phyloP scores from a whole-genome alignment of 2,329 filamentous ascomycete genomes.

The Diaporthe sp. region DNA sequence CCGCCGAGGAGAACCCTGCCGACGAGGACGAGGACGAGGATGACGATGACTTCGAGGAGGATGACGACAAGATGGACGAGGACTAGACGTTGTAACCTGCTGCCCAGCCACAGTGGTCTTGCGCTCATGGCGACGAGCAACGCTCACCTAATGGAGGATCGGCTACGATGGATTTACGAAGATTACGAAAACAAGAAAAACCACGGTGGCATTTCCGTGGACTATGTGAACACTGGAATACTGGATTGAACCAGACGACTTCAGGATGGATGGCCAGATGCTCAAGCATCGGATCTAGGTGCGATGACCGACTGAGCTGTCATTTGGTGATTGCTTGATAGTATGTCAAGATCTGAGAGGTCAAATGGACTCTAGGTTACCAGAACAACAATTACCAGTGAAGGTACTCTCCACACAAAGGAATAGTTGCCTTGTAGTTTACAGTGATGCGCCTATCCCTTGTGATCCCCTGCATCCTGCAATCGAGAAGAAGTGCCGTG shows the following conservation, averaged over 20 bases:
- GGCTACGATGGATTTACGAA: conserved; percentile 36
- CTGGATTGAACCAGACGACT: conserved; percentile 13
- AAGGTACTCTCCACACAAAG: not conserved
- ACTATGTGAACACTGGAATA: not conserved
- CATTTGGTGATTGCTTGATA: conserved; percentile 1
- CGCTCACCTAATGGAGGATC: not conserved
- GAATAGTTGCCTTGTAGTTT: not conserved
- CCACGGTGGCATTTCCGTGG: conserved; percentile 23
- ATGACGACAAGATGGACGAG: conserved; percentile 81
- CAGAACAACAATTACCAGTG: conserved; percentile 15
- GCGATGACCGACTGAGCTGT: conserved; percentile 16
- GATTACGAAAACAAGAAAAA: conserved; percentile 30
- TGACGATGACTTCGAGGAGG: conserved; percentile 74
- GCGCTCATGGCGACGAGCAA: conserved; percentile 12
- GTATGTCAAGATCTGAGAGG: conserved; percentile 11
- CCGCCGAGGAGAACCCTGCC: conserved; percentile 81
- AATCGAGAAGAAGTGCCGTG: not conserved
- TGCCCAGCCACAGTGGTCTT: conserved; percentile 14
- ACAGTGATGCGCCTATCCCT: not conserved
- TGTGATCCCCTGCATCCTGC: not conserved
- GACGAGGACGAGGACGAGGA: conserved; percentile 87
- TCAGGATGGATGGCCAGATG: conserved; percentile 32
- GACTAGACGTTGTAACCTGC: conserved; percentile 48
- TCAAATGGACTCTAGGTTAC: conserved; percentile 26
- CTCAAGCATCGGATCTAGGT: conserved; percentile 25